Evolutionary conservation across 2,329 filamentous ascomycete genomes (phyloP).

Genomic region (Penicillium corylophilum): DNA sequence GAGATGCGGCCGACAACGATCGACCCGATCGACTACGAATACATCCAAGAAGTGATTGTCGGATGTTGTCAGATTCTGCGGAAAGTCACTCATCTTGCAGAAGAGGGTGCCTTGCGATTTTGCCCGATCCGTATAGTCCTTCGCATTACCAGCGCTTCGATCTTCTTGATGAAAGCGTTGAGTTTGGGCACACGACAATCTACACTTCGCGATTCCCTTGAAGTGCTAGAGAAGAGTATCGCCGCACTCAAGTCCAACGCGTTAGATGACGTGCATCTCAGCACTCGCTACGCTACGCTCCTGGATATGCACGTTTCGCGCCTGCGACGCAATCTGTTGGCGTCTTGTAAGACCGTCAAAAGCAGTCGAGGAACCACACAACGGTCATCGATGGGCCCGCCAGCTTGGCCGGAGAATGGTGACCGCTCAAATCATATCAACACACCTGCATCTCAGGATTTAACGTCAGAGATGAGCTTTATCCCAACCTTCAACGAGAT

Average conservation of each 20-base stretch:
- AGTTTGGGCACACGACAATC: slow-evolving; percentile 52
- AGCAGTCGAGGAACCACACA: slow-evolving; percentile 25
- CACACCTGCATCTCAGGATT: slow-evolving; percentile 23
- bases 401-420: slow-evolving; percentile 25
- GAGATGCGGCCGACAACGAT: slow-evolving; percentile 46
- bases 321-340: slow-evolving; percentile 39
- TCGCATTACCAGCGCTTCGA: slow-evolving; percentile 55
- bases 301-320: slow-evolving; percentile 49
- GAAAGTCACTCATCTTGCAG: slow-evolving; percentile 50
- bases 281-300: slow-evolving; percentile 51
- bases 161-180: slow-evolving; percentile 54
- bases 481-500: slow-evolving; percentile 31
- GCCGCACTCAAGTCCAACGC: slow-evolving; percentile 50
- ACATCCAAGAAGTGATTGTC: slow-evolving; percentile 57
- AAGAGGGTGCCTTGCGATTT: slow-evolving; percentile 49
- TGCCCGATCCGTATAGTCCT: slow-evolving; percentile 56
- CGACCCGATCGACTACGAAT: slow-evolving; percentile 53
- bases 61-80: slow-evolving; percentile 54
- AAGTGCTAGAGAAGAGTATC: slow-evolving; percentile 51
- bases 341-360: slow-evolving; percentile 32
- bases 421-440: slow-evolving; percentile 21
- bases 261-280: slow-evolving; percentile 54
- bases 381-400: slow-evolving; percentile 32
- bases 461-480: slow-evolving; percentile 29
- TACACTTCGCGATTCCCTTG: slow-evolving; percentile 50